Base-by-base conservation (phyloP, 2,329 filamentous ascomycete species). In the Cercospora brassicicola region DNA sequence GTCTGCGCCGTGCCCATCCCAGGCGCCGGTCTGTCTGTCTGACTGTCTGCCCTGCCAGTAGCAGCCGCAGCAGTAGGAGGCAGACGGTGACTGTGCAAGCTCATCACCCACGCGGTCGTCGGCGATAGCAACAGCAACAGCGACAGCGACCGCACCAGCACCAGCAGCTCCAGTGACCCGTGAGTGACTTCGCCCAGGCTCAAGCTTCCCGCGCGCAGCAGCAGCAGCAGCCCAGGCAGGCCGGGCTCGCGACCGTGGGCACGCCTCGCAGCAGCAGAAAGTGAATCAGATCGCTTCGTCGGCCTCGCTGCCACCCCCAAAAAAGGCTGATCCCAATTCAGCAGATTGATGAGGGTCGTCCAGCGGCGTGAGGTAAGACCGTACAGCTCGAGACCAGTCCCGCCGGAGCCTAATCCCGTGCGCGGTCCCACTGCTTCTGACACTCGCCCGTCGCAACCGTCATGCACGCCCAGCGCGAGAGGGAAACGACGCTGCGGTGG, bases 321-420 rank as follows among this genome's bases (percentile, higher is more conserved):
- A 60, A 69, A 63, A 68, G 69, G 69, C 69, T 67, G 69, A 71
- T 71, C 69, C 67, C 69, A 71, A 71, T 69, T 20, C 45, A 51
- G 62, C 59, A 65, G 62, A 59, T 23, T 55, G 59, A 20, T 36
- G 55, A 53, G 65, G 42, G 59, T 48, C 56, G 61, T 57, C 56
- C 67, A 62, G 64, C 63, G 69, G 64, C 66, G 66, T 67, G 69
- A 71, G 61, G 67, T 67, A 68, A 67, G 62, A 62, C 64, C 63
- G 55, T 57, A 67, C 68, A 68, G 62, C 53, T 56, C 53, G 23
- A 56, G 59, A 61, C 61, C 57, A 65, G 63, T 51, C 61, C 61
- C 33, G 68, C 51, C 56, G 59, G 55, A 67, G 60, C 51, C 68
- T 67, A 65, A 69, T 65, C 56, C 62, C 59, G 62, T 33, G 28